phyloP scores from a whole-genome alignment of 2,329 filamentous ascomycete species.

The Ceratocystis diversiconidia region DNA sequence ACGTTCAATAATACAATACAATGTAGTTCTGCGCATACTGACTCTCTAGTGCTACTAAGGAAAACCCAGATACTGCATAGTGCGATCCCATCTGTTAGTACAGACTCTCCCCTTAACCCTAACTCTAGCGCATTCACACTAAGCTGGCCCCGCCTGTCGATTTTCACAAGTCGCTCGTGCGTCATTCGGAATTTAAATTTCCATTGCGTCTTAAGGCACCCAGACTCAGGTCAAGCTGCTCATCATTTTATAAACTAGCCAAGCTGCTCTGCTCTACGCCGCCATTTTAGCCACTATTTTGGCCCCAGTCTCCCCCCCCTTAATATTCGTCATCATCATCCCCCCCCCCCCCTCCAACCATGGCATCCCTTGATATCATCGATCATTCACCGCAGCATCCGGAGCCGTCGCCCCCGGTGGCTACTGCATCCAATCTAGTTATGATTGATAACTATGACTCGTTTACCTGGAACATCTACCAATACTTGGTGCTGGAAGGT shows the following conservation, averaged over 20 bases:
- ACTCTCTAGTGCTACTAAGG: background rate
- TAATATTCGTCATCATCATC: background rate
- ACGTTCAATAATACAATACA: too few relatives aligned
- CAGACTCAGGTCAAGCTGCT: background rate
- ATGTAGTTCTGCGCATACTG: too few relatives aligned
- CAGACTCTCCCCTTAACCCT: background rate
- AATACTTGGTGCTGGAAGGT: slow-evolving; percentile 93
- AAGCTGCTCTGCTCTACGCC: background rate
- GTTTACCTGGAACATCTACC: slow-evolving; percentile 98
- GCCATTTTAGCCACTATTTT: background rate
- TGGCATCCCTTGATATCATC: slow-evolving; percentile 38
- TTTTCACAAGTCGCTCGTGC: background rate
- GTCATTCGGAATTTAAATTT: background rate
- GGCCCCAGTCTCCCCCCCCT: background rate
- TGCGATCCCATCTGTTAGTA: background rate
- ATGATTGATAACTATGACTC: slow-evolving; percentile 99
- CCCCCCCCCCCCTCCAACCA: slow-evolving; percentile 24
- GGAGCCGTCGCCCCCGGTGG: slow-evolving; percentile 54
- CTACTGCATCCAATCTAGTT: slow-evolving; percentile 77
- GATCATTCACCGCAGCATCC: slow-evolving; percentile 85
- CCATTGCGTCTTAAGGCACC: background rate
- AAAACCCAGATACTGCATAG: background rate
- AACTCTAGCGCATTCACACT: slow-evolving; percentile 1
- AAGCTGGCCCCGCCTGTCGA: slow-evolving; percentile 5
- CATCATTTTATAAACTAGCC: background rate